Percentiles rank a stretch among this genome's conserved stretches.
These are phyloP conservation scores for Chlamydomonas eustigma DNA, from an alignment of 139 green algal genomes.

Conservation along the genomic window DNA sequence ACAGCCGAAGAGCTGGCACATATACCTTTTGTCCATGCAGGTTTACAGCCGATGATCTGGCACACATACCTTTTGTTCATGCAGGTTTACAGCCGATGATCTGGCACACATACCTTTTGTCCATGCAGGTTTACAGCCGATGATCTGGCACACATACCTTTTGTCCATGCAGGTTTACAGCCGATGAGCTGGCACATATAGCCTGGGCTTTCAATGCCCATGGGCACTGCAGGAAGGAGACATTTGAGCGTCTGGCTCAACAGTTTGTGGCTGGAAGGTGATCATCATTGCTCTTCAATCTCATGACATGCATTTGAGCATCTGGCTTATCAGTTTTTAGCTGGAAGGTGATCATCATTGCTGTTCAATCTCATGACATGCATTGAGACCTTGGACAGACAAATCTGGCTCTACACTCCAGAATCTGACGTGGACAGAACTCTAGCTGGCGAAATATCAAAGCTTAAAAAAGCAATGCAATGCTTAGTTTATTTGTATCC, in stretches of 20 bases:
- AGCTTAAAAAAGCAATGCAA: no score
- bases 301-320: not conserved
- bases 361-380: no score
- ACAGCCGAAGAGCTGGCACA: constrained; percentile 1
- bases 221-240: not conserved
- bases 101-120: not conserved
- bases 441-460: no score
- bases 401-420: no score
- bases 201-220: not conserved
- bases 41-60: not conserved
- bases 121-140: not conserved
- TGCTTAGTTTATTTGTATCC: no score
- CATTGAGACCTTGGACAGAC: no score
- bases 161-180: not conserved
- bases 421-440: no score
- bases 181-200: not conserved
- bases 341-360: not conserved
- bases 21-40: not conserved
- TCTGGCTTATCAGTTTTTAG: not conserved
- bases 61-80: not conserved
- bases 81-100: not conserved
- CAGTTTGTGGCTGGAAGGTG: not conserved
- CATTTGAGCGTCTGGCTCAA: not conserved
- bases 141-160: not conserved
- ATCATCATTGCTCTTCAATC: not conserved